Evolutionary conservation across 2,329 filamentous ascomycete species (phyloP).

Genomic region (Aspergillus brasiliensis): DNA sequence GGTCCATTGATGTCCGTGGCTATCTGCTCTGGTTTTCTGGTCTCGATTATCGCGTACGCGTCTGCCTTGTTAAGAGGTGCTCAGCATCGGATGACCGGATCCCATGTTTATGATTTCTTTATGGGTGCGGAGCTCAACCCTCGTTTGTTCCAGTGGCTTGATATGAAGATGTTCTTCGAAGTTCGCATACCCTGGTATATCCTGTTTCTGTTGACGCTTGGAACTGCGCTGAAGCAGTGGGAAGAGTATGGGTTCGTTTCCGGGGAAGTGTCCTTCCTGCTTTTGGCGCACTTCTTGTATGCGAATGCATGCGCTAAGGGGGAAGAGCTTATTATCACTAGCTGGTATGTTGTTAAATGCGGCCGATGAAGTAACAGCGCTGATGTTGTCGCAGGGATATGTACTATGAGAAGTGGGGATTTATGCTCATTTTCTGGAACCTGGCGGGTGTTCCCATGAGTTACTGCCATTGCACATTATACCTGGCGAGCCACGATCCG

Average conservation of each 20-base stretch:
- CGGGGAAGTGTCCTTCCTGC: slow-evolving; percentile 75
- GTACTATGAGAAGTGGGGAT: slow-evolving; percentile 95
- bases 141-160: slow-evolving; percentile 76
- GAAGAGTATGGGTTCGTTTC: slow-evolving; percentile 82
- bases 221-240: slow-evolving; percentile 76
- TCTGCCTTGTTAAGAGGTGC: slow-evolving; percentile 80
- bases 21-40: slow-evolving; percentile 83
- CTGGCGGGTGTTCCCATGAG: slow-evolving; percentile 85
- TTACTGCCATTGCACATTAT: slow-evolving; percentile 91
- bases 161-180: slow-evolving; percentile 96
- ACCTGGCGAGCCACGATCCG: slow-evolving; percentile 78
- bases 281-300: slow-evolving; percentile 88
- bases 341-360: slow-evolving; percentile 58
- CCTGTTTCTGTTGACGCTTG: slow-evolving; percentile 73
- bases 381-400: slow-evolving; percentile 62
- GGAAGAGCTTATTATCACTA: slow-evolving; percentile 84
- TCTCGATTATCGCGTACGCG: slow-evolving; percentile 78
- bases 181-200: slow-evolving; percentile 95
- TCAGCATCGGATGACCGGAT: slow-evolving; percentile 87
- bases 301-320: slow-evolving; percentile 89
- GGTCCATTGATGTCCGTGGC: slow-evolving; percentile 89
- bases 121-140: slow-evolving; percentile 87
- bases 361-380: background rate
- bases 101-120: slow-evolving; percentile 82
- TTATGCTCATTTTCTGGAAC: slow-evolving; percentile 98